Conservation (phyloP, 768 basidiomycete genomes). For the Boletus speciosus region DNA sequence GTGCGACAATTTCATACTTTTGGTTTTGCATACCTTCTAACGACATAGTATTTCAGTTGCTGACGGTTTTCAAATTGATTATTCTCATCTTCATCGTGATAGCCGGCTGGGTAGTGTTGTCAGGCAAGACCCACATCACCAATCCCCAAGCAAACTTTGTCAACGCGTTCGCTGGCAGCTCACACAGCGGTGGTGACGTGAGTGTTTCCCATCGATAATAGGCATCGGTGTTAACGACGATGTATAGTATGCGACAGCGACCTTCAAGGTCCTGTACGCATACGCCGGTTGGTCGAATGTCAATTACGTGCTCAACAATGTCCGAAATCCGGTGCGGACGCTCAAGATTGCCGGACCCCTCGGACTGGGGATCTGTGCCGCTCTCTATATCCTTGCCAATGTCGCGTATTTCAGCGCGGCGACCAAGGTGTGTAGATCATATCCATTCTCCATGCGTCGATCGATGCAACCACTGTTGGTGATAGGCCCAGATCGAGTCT, state of each 20-base stretch:
- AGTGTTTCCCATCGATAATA: not conserved
- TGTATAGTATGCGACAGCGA: slow-evolving; percentile 56
- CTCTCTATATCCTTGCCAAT: slow-evolving; percentile 54
- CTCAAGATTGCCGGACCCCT: slow-evolving; percentile 61
- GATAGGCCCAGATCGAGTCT: slow-evolving; percentile 42
- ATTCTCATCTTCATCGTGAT: slow-evolving; percentile 55
- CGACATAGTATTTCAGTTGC: slow-evolving; percentile 20
- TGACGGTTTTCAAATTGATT: slow-evolving; percentile 52
- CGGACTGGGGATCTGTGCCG: slow-evolving; percentile 49
- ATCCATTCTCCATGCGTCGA: too few species aligned
- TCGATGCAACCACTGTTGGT: not conserved
- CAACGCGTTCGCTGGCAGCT: slow-evolving; percentile 55
- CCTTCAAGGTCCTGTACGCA: slow-evolving; percentile 52
- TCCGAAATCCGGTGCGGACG: slow-evolving; percentile 55
- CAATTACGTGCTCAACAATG: slow-evolving; percentile 45
- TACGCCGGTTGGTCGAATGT: slow-evolving; percentile 54
- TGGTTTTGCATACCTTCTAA: slow-evolving; percentile 9
- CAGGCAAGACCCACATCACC: slow-evolving; percentile 51
- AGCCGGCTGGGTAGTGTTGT: slow-evolving; percentile 59
- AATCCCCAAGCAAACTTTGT: slow-evolving; percentile 58
- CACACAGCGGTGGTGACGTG: slow-evolving; percentile 48
- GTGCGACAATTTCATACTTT: slow-evolving; percentile 27
- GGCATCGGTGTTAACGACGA: not conserved
- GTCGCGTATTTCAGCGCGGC: slow-evolving; percentile 50
- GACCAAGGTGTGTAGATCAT: slow-evolving; percentile 10